Evolutionary conservation across 352 stramenopile genomes (phyloP), one percentile per base, ranked within the genome.

Genomic region (Pythium sp.): DNA sequence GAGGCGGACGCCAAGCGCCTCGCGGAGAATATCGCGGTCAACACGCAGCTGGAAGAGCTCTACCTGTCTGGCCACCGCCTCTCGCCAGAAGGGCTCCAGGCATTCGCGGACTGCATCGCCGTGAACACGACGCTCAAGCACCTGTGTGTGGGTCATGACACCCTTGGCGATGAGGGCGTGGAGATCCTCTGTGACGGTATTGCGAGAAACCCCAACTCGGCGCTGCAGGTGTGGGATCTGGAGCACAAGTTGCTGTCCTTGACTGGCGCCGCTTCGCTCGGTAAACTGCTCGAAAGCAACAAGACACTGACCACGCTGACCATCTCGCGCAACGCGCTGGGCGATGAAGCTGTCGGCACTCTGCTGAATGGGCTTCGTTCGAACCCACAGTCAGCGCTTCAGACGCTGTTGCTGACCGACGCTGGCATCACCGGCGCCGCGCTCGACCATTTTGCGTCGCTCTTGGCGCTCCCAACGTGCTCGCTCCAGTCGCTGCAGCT

Each of bases 31-130:
- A 90, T 95, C 67, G 69, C 74, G 22, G 69, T 32, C 62, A 90
- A 91, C 75, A 76, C 78, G 49, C 70, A 78, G 62, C 75, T 95
- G 34, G 72, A 92, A 62, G 87, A 93, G 65, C 77, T 95, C 32
- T 95, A 92, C 62, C 59, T 93, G 61, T 93, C 87, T 0, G 84
- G 87, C 30, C 87, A 93, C 65, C n/a, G 72, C n/a, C 69, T 95
- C 34, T 78, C 79, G 20, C 57, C 58, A 0, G 62, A 69, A 5
- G 79, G 74, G 3, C 47, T 91, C 5, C 64, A 73, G 28, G 82
- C 84, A 1, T 93, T 93, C 72, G 85, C 79, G 2, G 77, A 91
- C 47, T 84, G 80, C 34, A 70, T 95, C 28, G 82, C 85, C n/a
- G 67, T 54, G 15, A 95, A 95, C 63, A 73, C 70, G 62, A 79